A percentile compares a stretch with the other conserved stretches of the same genome.
Evolutionary conservation across 768 basidiomycete species (phyloP).

Genomic region (Pleurotus ostreatus): DNA sequence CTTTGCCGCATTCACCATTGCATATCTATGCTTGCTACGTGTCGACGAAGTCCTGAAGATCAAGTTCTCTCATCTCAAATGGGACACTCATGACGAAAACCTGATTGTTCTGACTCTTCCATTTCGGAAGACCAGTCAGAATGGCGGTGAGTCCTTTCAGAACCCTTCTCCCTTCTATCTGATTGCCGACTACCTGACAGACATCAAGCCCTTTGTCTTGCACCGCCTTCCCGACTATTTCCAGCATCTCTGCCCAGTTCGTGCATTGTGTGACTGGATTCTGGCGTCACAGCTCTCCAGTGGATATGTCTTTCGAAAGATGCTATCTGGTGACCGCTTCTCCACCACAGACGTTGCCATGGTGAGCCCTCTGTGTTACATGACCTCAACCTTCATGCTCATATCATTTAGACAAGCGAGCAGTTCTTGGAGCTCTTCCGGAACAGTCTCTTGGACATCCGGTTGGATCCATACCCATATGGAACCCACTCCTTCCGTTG

Average conservation of each 20-base stretch:
- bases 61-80: slow-evolving; percentile 20
- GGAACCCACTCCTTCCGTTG: slow-evolving; percentile 40
- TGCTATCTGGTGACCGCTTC: slow-evolving; percentile 23
- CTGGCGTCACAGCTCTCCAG: slow-evolving; percentile 11
- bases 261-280: slow-evolving; percentile 28
- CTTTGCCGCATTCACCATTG: slow-evolving; percentile 25
- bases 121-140: slow-evolving; percentile 24
- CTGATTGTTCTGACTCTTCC: slow-evolving; percentile 17
- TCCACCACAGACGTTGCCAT: slow-evolving; percentile 15
- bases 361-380: slow-evolving; percentile 12
- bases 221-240: slow-evolving; percentile 18
- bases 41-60: slow-evolving; percentile 32
- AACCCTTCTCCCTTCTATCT: neutral
- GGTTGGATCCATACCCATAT: slow-evolving; percentile 30
- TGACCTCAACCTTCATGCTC: too few relatives aligned
- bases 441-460: slow-evolving; percentile 36
- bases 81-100: neutral
- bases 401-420: slow-evolving; percentile 24
- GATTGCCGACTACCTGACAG: slow-evolving; percentile 9
- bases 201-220: slow-evolving; percentile 26
- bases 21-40: slow-evolving; percentile 29
- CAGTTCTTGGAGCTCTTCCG: slow-evolving; percentile 33
- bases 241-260: too few relatives aligned
- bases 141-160: slow-evolving; percentile 17
- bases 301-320: slow-evolving; percentile 29